Evolutionary conservation across 768 basidiomycete genomes (phyloP), one percentile per base, ranked within the genome.

Genomic region (Tylopilus plumbeoviolaceoides): DNA sequence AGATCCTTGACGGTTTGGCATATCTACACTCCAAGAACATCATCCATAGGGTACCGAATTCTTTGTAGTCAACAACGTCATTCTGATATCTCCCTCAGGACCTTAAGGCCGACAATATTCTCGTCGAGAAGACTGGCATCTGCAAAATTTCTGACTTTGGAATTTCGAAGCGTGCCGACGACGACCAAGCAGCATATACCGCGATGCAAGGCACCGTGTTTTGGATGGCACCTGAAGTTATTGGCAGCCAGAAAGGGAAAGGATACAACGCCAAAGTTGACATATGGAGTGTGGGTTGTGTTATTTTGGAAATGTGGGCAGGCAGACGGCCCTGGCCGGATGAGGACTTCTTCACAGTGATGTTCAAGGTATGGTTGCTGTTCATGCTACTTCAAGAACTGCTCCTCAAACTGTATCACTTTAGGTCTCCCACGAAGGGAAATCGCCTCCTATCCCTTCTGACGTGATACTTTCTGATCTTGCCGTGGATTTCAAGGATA

Each of bases 111-210:
- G 97, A 99, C 71, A 99, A 98, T 64, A 97, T 99, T 63, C 82
- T 99, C 17, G 93, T 98, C 17, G 95, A 98, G 66, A 87, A 84
- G 64, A 79, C 83, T 14, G 97, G 97, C 1, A 74, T 88, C 21
- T 97, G 95, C 79, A 98, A 98, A 73, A 98, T 99, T 47, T 95
- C 93, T 3, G 95, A 98, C 71, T 98, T 98, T 64, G 97, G 97
- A 39, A 98, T 98, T 52, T 95, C 93, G n/a, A 98, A 98, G 72
- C 82, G 91, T 55, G 93, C 85, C 56, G 92, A 89, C 56, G 92
- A 97, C 55, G 80, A 89, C 47, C 84, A 89, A 58, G 79, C 84
- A 48, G 89, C 89, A 46, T 85, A 82, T 57, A 95, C 94, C 2
- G 89, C 91, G 20, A 94, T 99, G 92, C 90, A 93, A 68, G 97